A percentile compares a stretch with the other conserved stretches of the same genome.
Evolutionary conservation across 2,329 filamentous ascomycete genomes (phyloP).

Genomic region (Cryphonectria parasitica): DNA sequence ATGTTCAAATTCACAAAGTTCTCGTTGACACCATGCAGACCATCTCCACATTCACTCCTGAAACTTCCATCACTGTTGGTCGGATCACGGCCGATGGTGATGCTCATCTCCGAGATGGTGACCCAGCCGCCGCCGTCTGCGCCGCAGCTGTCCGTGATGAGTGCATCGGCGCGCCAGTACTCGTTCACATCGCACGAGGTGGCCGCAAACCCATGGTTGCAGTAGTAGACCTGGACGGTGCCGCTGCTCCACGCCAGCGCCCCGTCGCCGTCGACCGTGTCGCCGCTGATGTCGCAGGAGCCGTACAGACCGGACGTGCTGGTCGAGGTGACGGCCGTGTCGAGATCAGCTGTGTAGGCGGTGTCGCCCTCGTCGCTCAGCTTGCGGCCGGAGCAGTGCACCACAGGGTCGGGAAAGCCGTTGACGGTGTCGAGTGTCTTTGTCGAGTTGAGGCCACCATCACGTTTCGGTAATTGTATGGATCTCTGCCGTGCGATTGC

Average conservation of each 20-base stretch:
- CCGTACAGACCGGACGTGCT: constrained; percentile 23
- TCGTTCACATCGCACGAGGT: constrained; percentile 25
- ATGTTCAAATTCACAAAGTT: constrained; percentile 18
- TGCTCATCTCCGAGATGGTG: constrained; percentile 21
- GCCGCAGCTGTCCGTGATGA: constrained; percentile 27
- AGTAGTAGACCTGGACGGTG: constrained; percentile 27
- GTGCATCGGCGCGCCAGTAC: constrained; percentile 30
- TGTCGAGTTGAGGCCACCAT: constrained; percentile 13
- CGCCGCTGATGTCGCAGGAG: constrained; percentile 21
- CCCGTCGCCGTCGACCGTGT: constrained; percentile 25
- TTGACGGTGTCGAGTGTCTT: constrained; percentile 22
- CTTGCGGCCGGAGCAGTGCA: constrained; percentile 24
- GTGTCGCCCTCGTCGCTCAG: constrained; percentile 18
- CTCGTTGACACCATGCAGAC: constrained; percentile 20
- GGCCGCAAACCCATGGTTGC: constrained; percentile 25
- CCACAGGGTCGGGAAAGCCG: constrained; percentile 26
- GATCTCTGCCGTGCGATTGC: background rate
- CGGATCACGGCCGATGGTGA: constrained; percentile 28
- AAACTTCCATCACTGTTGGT: constrained; percentile 26
- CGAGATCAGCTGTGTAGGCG: constrained; percentile 10
- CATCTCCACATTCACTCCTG: constrained; percentile 24
- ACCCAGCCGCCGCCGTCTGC: constrained; percentile 26
- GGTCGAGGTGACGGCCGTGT: constrained; percentile 15
- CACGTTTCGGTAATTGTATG: constrained; percentile 5
- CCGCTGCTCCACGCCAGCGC: constrained; percentile 28